These are phyloP conservation scores for Colletotrichum neosansevieriae DNA, from an alignment of 2,329 filamentous ascomycete species.

Conservation along the genomic window DNA sequence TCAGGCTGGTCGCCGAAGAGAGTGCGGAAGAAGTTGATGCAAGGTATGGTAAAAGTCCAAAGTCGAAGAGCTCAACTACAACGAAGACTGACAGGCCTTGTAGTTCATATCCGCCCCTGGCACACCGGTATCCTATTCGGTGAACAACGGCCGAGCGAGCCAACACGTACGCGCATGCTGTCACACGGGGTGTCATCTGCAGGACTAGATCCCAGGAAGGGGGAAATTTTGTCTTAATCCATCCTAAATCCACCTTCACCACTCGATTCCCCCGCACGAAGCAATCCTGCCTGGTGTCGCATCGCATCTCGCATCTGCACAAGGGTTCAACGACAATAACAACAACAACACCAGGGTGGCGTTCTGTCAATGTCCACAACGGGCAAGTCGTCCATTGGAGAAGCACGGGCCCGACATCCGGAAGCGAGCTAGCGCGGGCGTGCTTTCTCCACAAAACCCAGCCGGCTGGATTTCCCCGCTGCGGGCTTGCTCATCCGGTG, in stretches of 20 bases:
- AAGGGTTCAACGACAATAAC: no score
- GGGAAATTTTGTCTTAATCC: no score
- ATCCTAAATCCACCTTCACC: not conserved
- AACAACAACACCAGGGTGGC: not conserved
- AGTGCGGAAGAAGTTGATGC: not conserved
- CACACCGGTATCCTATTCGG: slow-evolving; percentile 26
- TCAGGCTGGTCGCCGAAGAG: no score
- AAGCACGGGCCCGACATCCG: slow-evolving; percentile 26
- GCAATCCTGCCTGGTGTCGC: not conserved
- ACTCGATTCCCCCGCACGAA: slow-evolving; percentile 10
- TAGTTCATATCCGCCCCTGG: slow-evolving; percentile 24
- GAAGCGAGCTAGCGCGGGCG: slow-evolving; percentile 13
- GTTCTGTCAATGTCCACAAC: not conserved
- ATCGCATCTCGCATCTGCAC: slow-evolving; percentile 3
- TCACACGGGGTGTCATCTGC: not conserved
- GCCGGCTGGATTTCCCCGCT: slow-evolving; percentile 14
- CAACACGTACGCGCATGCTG: not conserved
- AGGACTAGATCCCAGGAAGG: no score
- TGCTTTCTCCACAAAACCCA: slow-evolving; percentile 5
- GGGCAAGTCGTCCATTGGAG: not conserved
- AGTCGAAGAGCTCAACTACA: not conserved
- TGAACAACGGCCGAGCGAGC: not conserved
- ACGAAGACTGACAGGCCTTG: no score
- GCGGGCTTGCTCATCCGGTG: slow-evolving; percentile 12
- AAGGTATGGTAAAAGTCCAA: not conserved